phyloP scores from a whole-genome alignment of 371 early-diverging fungal genomes.

The Mycotypha africana region DNA sequence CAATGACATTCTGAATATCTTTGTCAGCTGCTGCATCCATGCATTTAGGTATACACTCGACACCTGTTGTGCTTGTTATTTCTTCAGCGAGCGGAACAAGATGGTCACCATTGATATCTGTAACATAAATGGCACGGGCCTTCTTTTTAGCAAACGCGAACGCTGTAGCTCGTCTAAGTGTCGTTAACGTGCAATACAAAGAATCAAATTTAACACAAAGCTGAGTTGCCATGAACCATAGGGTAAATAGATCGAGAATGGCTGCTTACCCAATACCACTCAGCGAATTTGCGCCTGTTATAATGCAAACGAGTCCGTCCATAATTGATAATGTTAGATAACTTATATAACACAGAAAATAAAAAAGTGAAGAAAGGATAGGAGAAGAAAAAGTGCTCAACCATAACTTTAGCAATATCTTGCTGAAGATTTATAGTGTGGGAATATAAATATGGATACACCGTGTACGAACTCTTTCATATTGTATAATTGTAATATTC shows the following conservation, averaged over 20 bases:
- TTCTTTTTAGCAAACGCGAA: conserved; percentile 34
- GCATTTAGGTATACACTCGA: conserved; percentile 27
- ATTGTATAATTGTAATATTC: no score
- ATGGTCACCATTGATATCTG: conserved; percentile 27
- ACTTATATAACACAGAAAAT: no score
- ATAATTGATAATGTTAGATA: neutral
- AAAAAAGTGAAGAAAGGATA: no score
- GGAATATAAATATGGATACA: no score
- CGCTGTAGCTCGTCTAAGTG: conserved; percentile 34
- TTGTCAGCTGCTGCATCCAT: conserved; percentile 40
- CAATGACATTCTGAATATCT: conserved; percentile 28
- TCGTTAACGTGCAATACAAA: neutral
- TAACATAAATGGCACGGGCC: conserved; percentile 39
- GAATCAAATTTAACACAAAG: neutral
- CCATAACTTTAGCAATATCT: no score
- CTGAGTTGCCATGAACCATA: neutral
- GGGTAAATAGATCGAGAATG: no score
- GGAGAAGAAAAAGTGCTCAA: no score
- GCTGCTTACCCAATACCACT: conserved; percentile 49
- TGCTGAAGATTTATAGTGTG: no score
- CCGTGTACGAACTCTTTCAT: no score
- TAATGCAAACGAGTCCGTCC: conserved; percentile 32
- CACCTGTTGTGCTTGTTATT: conserved; percentile 26
- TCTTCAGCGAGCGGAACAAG: conserved; percentile 32
- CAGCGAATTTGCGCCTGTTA: conserved; percentile 45